Conservation (phyloP, 345 rosid genomes). For the Balakata baccata region DNA sequence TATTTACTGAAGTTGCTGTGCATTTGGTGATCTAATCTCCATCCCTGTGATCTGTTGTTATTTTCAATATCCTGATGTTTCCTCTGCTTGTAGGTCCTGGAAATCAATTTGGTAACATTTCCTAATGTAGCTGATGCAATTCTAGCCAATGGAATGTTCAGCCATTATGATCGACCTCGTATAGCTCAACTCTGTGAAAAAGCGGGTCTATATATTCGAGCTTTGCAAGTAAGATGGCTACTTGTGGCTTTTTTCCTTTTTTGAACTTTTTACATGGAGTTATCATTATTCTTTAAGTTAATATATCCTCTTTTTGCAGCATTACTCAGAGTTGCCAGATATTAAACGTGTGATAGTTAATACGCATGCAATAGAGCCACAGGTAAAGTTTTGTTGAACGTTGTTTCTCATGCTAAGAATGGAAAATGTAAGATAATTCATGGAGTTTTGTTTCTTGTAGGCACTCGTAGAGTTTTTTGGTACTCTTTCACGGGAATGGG, state of each 20-base stretch:
- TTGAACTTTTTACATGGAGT: constrained; percentile 49
- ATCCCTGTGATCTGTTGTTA: background rate
- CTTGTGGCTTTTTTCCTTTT: background rate
- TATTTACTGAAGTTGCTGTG: background rate
- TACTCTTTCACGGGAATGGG: constrained; percentile 97
- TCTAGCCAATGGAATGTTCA: constrained; percentile 92
- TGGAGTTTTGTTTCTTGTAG: constrained; percentile 37
- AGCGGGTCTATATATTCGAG: constrained; percentile 88
- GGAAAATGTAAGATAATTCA: background rate
- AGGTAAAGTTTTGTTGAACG: constrained; percentile 43
- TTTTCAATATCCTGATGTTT: background rate
- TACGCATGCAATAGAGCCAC: constrained; percentile 99
- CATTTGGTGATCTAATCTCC: background rate
- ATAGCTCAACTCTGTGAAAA: constrained; percentile 98
- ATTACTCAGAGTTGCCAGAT: constrained; percentile 90
- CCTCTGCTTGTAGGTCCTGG: constrained; percentile 63
- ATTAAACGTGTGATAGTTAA: constrained; percentile 98
- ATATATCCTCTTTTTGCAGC: constrained; percentile 53
- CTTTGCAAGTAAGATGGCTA: constrained; percentile 64
- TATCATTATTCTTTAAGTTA: constrained; percentile 49
- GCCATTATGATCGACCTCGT: constrained; percentile 96
- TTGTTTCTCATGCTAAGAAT: background rate
- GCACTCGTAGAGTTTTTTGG: constrained; percentile 98
- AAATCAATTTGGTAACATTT: constrained; percentile 94
- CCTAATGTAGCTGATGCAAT: constrained; percentile 99